Evolutionary conservation across 2,329 filamentous ascomycete genomes (phyloP), one percentile per base, ranked within the genome.

Genomic region (Aspergillus sp.): DNA sequence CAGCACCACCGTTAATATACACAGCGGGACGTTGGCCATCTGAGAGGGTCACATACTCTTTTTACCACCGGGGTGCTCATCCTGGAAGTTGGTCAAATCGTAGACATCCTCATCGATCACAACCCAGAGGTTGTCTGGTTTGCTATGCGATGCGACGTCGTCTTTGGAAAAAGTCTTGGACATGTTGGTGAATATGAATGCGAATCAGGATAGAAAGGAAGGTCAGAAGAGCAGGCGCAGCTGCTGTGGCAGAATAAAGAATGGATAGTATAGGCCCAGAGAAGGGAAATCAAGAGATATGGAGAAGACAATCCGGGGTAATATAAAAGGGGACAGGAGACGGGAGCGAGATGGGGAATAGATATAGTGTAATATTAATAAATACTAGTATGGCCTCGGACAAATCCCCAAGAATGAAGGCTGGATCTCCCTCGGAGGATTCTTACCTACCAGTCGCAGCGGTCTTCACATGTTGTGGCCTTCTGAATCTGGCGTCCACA

Each of bases 41-140:
- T 11, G 14, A 10, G 18, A 29, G 32, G 29, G 39, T 64, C 66
- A 65, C 82, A 65, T 78, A 88, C 86, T 89, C 79, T 89, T 89
- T 78, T 89, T 88, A 64, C 86, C 85, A 85, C 91, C 79, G 69
- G 90, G 91, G 76, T 94, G 90, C 66, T 93, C 90, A 61, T 93
- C 88, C 75, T 91, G 89, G 76, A 94, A 94, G 72, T 88, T 92
- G 69, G 92, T 96, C 70, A 98, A 76, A 74, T 99, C 94, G 78
- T 96, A 98, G 67, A 98, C 94, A 77, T 98, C 94, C 70, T 93
- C 90, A 67, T 98, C 94, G 67, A 98, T 87, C 65, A 96, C 86
- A 72, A 98, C 91, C 86, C 88, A 98, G 62, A 97, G 83, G 74
- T 88, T 89, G 72, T 92, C 87, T 50, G 88, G 78, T 81, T 94